Percentiles rank a stretch among this genome's conserved stretches.
Evolutionary conservation across 1,139 yeast genomes (phyloP).

Genomic region (Lodderomyces orthopsilosis): DNA sequence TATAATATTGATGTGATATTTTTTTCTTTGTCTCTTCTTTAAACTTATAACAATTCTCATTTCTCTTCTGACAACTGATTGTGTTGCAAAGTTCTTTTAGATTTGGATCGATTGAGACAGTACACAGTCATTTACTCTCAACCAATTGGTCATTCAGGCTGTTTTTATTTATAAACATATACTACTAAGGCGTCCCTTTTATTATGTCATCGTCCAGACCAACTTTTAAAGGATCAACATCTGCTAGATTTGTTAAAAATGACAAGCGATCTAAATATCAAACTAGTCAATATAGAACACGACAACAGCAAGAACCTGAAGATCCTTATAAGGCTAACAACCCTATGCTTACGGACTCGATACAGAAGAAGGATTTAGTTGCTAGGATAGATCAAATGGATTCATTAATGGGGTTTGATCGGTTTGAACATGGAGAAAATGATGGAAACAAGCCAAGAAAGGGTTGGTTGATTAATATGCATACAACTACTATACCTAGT

Average conservation of each 20-base stretch:
- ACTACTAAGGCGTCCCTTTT: background rate
- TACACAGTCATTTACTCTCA: too few species aligned
- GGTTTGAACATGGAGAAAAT: conserved; percentile 62
- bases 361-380: conserved; percentile 41
- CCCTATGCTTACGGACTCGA: conserved; percentile 43
- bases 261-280: conserved; percentile 14
- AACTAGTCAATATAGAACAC: conserved; percentile 7
- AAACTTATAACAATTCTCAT: too few species aligned
- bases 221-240: conserved; percentile 45
- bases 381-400: conserved; percentile 65
- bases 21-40: background rate
- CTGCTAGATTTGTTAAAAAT: conserved; percentile 58
- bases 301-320: conserved; percentile 12
- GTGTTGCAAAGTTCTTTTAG: conserved; percentile 1
- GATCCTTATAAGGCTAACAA: conserved; percentile 30
- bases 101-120: too few species aligned
- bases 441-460: conserved; percentile 53
- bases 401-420: conserved; percentile 77
- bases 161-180: background rate
- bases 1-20: conserved; percentile 4
- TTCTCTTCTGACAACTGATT: too few species aligned
- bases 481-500: conserved; percentile 59
- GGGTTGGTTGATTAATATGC: conserved; percentile 94
- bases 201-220: conserved; percentile 2
- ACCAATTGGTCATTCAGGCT: background rate